Conservation (phyloP, 2,329 filamentous ascomycete species). For the Chalaropsis thielavioides region DNA sequence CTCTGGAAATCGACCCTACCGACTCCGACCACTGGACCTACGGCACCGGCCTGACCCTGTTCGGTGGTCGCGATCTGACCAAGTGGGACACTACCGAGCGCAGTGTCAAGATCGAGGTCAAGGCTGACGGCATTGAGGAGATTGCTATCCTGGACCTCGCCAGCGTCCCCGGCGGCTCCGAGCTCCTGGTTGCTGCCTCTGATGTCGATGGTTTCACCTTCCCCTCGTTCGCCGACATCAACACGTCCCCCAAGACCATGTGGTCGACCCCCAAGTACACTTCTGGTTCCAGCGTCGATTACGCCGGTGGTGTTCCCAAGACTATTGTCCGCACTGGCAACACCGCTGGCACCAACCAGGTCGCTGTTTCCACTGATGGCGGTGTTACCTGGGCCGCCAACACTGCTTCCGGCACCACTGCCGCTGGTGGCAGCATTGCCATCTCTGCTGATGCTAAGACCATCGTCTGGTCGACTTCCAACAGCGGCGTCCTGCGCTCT, state of each 20-base stretch:
- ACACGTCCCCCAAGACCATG: conserved; percentile 29
- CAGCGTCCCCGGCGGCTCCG: conserved; percentile 35
- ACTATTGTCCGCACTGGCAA: conserved; percentile 39
- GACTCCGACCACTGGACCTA: conserved; percentile 48
- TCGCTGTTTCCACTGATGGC: conserved; percentile 11
- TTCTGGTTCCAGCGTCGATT: conserved; percentile 33
- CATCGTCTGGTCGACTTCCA: conserved; percentile 21
- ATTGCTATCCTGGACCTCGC: conserved; percentile 35
- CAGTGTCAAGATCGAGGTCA: conserved; percentile 35
- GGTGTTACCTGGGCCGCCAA: conserved; percentile 5
- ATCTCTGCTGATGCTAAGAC: conserved; percentile 25
- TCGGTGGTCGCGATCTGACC: conserved; percentile 39
- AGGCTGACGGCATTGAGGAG: conserved; percentile 42
- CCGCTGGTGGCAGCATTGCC: conserved; percentile 6
- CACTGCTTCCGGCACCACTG: conserved; percentile 10
- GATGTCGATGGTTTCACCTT: conserved; percentile 41
- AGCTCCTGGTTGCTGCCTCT: conserved; percentile 36
- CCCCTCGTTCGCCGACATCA: conserved; percentile 25
- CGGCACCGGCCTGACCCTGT: conserved; percentile 42
- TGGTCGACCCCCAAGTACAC: conserved; percentile 36
- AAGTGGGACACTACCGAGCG: conserved; percentile 36
- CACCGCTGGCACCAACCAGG: conserved; percentile 28
- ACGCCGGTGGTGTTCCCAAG: conserved; percentile 32
- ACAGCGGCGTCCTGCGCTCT: conserved; percentile 11
- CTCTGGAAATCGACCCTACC: conserved; percentile 41